A percentile compares a stretch with the other conserved stretches of the same genome.
phyloP scores from a whole-genome alignment of 2,329 filamentous ascomycete genomes.

The Biscogniauxia marginata region DNA sequence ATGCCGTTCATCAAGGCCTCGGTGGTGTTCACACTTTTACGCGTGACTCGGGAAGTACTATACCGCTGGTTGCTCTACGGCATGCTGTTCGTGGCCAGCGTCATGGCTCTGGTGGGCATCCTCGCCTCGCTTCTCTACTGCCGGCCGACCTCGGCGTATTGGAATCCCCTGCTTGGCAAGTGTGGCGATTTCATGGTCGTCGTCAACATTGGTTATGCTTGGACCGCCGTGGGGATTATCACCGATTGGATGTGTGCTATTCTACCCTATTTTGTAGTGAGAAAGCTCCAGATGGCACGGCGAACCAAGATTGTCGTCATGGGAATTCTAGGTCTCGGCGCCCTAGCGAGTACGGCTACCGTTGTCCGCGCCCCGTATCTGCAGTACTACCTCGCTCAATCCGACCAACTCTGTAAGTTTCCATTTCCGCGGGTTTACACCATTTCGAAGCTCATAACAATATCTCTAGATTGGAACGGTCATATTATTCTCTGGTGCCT shows the following conservation, averaged over 20 bases:
- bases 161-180: conserved; percentile 15
- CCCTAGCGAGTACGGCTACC: not conserved
- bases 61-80: conserved; percentile 11
- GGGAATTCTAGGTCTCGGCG: not conserved
- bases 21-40: conserved; percentile 15
- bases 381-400: not conserved
- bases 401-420: not conserved
- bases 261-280: not conserved
- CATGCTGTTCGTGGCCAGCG: conserved; percentile 6
- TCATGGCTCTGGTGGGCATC: conserved; percentile 16
- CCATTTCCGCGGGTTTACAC: not conserved
- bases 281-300: not conserved
- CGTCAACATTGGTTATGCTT: conserved; percentile 5
- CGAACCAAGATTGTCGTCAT: not conserved
- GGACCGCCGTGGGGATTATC: conserved; percentile 3
- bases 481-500: not conserved
- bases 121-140: conserved; percentile 19
- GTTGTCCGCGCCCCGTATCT: not conserved
- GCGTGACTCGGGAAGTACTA: conserved; percentile 5
- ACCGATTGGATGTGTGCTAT: conserved; percentile 1
- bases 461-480: not conserved
- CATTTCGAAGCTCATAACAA: not conserved
- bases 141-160: conserved; percentile 15
- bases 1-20: conserved; percentile 18
- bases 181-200: conserved; percentile 15